These are phyloP conservation scores for Naegleria gruberi DNA, from an alignment of 208 protist genomes.

Conservation along the genomic window DNA sequence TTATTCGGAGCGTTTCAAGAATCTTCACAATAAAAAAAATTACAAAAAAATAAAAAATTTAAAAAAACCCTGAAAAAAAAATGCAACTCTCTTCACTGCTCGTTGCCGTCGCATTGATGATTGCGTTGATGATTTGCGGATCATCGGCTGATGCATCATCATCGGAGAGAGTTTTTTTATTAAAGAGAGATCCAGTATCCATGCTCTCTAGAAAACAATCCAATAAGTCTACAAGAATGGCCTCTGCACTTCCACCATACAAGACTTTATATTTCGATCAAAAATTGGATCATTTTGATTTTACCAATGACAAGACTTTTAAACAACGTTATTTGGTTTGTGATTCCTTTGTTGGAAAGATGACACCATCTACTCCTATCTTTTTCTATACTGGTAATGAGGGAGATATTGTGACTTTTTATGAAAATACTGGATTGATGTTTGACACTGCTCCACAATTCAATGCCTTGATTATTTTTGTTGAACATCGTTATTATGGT, in stretches of 20 bases:
- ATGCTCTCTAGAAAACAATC: too few species aligned
- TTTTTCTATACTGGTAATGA: constrained; percentile 54
- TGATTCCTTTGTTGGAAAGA: constrained; percentile 16
- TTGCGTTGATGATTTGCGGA: too few species aligned
- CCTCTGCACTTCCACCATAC: constrained; percentile 28
- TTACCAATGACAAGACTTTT: constrained; percentile 25
- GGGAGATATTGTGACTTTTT: constrained; percentile 44
- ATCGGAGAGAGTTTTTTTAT: too few species aligned
- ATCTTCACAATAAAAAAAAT: too few species aligned
- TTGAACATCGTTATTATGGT: constrained; percentile 71
- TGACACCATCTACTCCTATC: constrained; percentile 30
- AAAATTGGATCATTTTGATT: constrained; percentile 45
- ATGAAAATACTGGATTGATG: constrained; percentile 39
- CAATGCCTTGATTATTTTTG: constrained; percentile 61
- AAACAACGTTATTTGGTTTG: constrained; percentile 39
- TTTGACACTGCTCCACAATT: constrained; percentile 55
- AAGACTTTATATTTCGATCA: constrained; percentile 33
- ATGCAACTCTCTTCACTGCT: too few species aligned
- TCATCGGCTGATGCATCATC: too few species aligned
- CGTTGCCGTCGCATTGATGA: too few species aligned
- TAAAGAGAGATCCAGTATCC: too few species aligned
- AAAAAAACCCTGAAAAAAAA: too few species aligned
- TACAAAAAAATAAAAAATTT: too few species aligned
- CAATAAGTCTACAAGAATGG: too few species aligned
- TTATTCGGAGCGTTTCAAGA: too few species aligned